Conservation (phyloP, 768 basidiomycete genomes). For the Mycena vitilis region DNA sequence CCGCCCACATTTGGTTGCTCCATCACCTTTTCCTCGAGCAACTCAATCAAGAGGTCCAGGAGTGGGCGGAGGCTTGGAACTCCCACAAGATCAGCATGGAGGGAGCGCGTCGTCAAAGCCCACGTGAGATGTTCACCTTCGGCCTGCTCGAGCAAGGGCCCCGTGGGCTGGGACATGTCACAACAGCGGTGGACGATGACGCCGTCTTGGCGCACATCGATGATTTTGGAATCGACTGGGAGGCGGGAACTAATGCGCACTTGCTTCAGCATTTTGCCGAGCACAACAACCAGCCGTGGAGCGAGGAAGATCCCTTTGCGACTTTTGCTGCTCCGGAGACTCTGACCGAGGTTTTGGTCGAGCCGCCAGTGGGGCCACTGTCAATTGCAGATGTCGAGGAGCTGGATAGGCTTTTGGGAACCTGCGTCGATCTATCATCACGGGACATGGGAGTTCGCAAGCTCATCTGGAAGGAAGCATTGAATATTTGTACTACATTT, state of each 20-base stretch:
- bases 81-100: neutral
- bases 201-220: slow-evolving; percentile 5
- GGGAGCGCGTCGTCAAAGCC: neutral
- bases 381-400: neutral
- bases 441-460: slow-evolving; percentile 10
- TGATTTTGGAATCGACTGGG: slow-evolving; percentile 4
- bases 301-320: slow-evolving; percentile 3
- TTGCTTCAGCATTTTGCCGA: neutral
- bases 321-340: neutral
- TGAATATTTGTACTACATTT: neutral
- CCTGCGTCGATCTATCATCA: neutral
- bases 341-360: neutral
- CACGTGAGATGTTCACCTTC: slow-evolving; percentile 10
- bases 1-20: slow-evolving; percentile 11
- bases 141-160: slow-evolving; percentile 2
- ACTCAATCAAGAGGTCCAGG: neutral
- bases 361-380: slow-evolving; percentile 1
- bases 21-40: neutral
- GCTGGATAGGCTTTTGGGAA: neutral
- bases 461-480: slow-evolving; percentile 1
- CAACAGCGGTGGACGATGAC: neutral
- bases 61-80: slow-evolving; percentile 12
- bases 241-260: neutral
- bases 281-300: neutral
- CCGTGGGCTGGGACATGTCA: neutral